Evolutionary conservation across 2,329 filamentous ascomycete genomes (phyloP), one percentile per base, ranked within the genome.

Genomic region (Epicoccum sorghinum): DNA sequence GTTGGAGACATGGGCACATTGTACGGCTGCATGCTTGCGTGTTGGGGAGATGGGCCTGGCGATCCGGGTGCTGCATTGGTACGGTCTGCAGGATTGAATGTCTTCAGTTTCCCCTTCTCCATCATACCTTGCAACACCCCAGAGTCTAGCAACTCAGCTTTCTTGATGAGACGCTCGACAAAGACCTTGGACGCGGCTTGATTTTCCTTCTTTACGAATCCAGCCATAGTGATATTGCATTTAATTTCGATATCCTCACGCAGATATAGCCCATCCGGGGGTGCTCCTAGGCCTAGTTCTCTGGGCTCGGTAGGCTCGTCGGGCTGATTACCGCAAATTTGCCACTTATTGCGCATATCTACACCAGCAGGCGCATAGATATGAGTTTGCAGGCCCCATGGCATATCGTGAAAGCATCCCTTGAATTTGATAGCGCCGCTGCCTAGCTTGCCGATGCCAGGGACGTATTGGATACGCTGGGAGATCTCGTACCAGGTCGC

Each of bases 401-500:
- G 85, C 79, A 89, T 84, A 70, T 89, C 82, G 67, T 90, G 87
- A 70, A 90, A 90, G 67, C 86, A 88, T 55, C 85, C 87, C 56
- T 85, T 88, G 76, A 90, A 90, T 41, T 79, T 81, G 73, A 90
- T 87, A 67, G 84, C 83, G 68, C 85, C 82, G 3, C 84, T 84
- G 23, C 86, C 86, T 55, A 87, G 79, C 73, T 79, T 85, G 61
- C 87, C 87, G 50, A 89, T 76, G 30, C 87, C 87, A 0, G 87
- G 87, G 5, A 89, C 76, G 62, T 86, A 84, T 69, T 89, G 86
- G 55, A 90, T 86, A 65, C 86, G 82, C 78, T 90, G 82, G 52
- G 78, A 82, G 67, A 90, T 89, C 73, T 89, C 86, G 71, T 90
- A 90, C 87, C 87, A 90, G 27, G 87, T 88, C 58, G 85, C 85